Base-by-base conservation (phyloP, 345 rosid species). In the Moricandia moricandioides region DNA sequence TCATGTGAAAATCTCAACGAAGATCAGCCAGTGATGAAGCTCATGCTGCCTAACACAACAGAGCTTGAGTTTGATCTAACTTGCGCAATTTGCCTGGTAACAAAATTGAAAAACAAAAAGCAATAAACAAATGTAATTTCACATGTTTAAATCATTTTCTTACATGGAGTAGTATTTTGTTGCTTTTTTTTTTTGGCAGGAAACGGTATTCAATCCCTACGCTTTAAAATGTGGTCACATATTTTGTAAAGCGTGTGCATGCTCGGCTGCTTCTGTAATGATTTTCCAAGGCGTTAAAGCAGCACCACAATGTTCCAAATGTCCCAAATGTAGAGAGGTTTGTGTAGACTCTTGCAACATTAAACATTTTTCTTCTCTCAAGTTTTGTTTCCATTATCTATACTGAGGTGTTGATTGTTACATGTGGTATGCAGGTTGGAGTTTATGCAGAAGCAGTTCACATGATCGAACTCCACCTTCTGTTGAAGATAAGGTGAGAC, bases 271-370 rank as follows among this genome's bases (percentile, higher is more conserved):
- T 71, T 88, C 89, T 4, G 92, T 88, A 71, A 74, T 84, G 84
- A 82, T 88, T 47, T 82, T 85, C n/a, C 83, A 92, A 82, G 97
- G 97, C 59, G 81, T 89, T 62, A 89, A 86, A 84, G 74, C 83
- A 29, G 89, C 97, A 11, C 78, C 86, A 39, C 56, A 78, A 18
- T 75, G 81, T 71, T 85, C 90, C 2, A 90, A 84, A 74, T 95
- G 99, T 83, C 93, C 99, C 3, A 65, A 90, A n/a, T 95, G 97
- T 62, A 86, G 97, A 91, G 96, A 95, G 96, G 99, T 91, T 52
- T 51, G 82, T 71, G 37, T 75, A 67, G 26, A 45, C 56, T 71
- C 8, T 72, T 72, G 56, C 57, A 61, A 60, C 51, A 47, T 18
- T 65, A 59, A 68, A 34, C 10, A 3, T 9, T 10, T 37, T 45